Evolutionary conservation across 2,329 filamentous ascomycete species (phyloP), one percentile per base, ranked within the genome.

Genomic region (Ilyonectria mors-panacis): DNA sequence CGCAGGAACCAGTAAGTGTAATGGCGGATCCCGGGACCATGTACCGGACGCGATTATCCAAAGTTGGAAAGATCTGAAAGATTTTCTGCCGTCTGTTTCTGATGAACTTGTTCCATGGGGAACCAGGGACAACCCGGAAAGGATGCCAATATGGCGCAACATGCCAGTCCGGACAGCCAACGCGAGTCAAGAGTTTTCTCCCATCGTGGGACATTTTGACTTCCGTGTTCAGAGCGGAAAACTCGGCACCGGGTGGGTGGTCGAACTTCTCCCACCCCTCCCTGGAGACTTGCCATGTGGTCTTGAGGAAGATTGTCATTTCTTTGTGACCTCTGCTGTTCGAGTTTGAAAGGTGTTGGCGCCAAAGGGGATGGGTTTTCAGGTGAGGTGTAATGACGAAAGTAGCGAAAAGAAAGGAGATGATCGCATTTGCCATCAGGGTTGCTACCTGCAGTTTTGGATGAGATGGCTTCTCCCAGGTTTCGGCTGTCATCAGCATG

Each of bases 61-160:
- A 26, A 3, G 42, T 19, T 13, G 30, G 54, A 6, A 13, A n/a
- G 21, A 42, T 64, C 13, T 57, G 47, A 23, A 70, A 72, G 21
- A 64, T 58, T 39, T 37, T 58, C 37, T 57, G 66, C 54, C 15
- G 35, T 19, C 42, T 51, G 48, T 76, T 76, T 33, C 51, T 70
- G 47, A 76, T 67, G 50, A 68, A 74, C 33, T 71, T 73, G 60
- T 75, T 75, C 74, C 74, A 76, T 19, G 68, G 60, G 10, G 73
- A 73, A 5, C 74, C 74, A 10, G 72, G 73, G 1, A 70, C 55
- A 13, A 57, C 66, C 26, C 63, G 54, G 47, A 69, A 69, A 19
- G 74, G 74, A 28, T 76, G 70, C 67, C 70, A 74, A 57, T 59
- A 47, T 10, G 70, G 69, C 3, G 66, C 61, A 15, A 59, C 33